Evolutionary conservation across 2,329 filamentous ascomycete genomes (phyloP).

Genomic region (Parastagonospora nodorum): DNA sequence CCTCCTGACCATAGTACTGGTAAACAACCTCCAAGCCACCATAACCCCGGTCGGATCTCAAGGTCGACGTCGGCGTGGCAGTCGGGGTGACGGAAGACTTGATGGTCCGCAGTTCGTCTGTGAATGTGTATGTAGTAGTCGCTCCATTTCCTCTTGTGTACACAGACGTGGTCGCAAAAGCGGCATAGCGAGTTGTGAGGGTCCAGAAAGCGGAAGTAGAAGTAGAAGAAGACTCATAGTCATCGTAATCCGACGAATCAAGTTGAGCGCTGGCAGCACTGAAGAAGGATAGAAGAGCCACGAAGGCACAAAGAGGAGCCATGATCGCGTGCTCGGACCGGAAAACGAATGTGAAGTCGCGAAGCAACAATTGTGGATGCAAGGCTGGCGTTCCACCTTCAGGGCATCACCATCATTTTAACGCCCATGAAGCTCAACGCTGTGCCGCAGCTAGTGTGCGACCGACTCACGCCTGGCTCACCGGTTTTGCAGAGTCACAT

Average conservation of each 20-base stretch:
- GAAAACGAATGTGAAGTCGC: conserved; percentile 11
- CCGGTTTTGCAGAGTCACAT: conserved; percentile 26
- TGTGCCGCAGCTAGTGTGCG: conserved; percentile 10
- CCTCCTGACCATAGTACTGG: conserved; percentile 24
- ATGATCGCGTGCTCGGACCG: conserved; percentile 14
- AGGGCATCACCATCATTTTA: conserved; percentile 28
- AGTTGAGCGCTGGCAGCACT: conserved; percentile 18
- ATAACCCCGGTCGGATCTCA: conserved; percentile 9
- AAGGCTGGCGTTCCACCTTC: conserved; percentile 9
- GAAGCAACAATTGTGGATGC: conserved; percentile 13
- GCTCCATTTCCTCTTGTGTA: conserved; percentile 18
- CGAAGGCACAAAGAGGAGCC: conserved; percentile 18
- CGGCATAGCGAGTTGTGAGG: conserved; percentile 23
- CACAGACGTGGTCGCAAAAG: conserved; percentile 13
- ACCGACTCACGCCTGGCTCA: conserved; percentile 20
- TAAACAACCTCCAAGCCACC: conserved; percentile 21
- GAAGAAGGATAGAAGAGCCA: conserved; percentile 18
- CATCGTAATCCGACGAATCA: no score
- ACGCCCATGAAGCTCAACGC: conserved; percentile 17
- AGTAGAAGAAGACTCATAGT: neutral
- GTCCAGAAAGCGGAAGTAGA: conserved; percentile 29
- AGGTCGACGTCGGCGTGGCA: conserved; percentile 20
- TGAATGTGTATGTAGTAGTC: conserved; percentile 13
- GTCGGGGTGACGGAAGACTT: conserved; percentile 34
- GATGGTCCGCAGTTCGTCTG: conserved; percentile 19